Evolutionary conservation across 1,139 yeast genomes (phyloP), one percentile per base, ranked within the genome.

Genomic region (Geotrichum phurueaensis): DNA sequence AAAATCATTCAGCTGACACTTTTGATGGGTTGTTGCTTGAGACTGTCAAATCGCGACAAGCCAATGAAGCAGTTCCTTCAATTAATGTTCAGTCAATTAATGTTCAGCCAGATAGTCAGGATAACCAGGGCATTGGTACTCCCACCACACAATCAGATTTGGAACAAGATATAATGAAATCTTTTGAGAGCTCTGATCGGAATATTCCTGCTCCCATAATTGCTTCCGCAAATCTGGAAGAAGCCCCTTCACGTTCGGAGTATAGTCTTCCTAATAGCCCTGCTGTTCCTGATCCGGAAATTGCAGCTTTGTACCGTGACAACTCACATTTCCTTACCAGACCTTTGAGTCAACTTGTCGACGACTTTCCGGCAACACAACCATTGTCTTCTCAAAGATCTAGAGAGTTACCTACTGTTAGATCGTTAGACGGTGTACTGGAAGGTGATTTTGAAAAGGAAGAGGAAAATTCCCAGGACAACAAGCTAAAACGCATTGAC

Each of bases 301-400:
- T 74, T 29, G 70, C 73, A n/a, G 76, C 67, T 50, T 65, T 74
- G 51, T 73, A 73, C 60, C 67, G 67, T 33, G 70, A 70, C 57
- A 66, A 75, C 4, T 63, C 67, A 6, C 68, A 68, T 31, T 72
- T 69, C 53, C 61, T 74, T 50, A 58, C 65, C 18, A 66, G 74
- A 13, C 74, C 75, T 9, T 63, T 69, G 15, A 67, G 73, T 39
- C 66, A 68, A 29, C 67, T 70, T 20, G 60, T 20, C 10, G 60
- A 58, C 29, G 60, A 53, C 13, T 15, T 27, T 45, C 31, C 31
- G 27, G 20, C 29, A n/a, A 47, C 57, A 27, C 54, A 47, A 27
- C 59, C 59, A 6, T 29, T 57, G 13, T 51, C 56, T 20, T 56
- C 59, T 45, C 56, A 53, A 33, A 57, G 51, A 49, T 57, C 60